A percentile compares a stretch with the other conserved stretches of the same genome.
Conservation (phyloP, 202 grass and related monocot genomes). For the Brachypodium distachyon region DNA sequence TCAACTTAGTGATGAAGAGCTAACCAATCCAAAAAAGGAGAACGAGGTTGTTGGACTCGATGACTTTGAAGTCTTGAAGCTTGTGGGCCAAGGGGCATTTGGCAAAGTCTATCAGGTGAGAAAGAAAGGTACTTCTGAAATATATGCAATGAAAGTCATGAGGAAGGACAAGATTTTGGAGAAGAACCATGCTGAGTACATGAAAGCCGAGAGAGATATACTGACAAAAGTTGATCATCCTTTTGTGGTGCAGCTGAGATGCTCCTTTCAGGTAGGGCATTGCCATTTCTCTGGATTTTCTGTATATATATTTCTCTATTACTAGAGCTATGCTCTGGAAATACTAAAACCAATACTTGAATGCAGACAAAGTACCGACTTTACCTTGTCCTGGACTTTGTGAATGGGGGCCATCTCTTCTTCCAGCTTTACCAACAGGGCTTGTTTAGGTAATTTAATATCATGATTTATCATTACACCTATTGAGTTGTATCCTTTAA, state of each 20-base stretch:
- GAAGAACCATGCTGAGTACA: conserved; percentile 98
- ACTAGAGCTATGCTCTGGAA: background rate
- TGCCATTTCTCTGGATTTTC: conserved; percentile 2
- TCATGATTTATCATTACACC: background rate
- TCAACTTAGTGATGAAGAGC: conserved; percentile 26
- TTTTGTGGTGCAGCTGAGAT: conserved; percentile 95
- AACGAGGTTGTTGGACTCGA: conserved; percentile 65
- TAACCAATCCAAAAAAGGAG: conserved; percentile 33
- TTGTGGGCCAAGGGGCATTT: conserved; percentile 96
- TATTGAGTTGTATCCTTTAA: conserved; percentile 8
- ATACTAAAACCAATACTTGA: background rate
- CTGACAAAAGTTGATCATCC: conserved; percentile 96
- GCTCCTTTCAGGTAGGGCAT: conserved; percentile 80
- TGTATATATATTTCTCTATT: background rate
- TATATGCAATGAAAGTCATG: conserved; percentile 99
- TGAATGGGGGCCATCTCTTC: conserved; percentile 96
- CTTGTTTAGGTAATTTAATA: conserved; percentile 74
- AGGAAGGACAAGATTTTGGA: conserved; percentile 97
- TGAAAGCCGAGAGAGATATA: conserved; percentile 98
- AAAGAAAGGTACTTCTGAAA: conserved; percentile 86
- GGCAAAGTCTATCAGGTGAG: conserved; percentile 98
- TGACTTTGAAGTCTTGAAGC: conserved; percentile 87
- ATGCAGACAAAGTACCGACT: conserved; percentile 91
- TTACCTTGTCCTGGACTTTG: conserved; percentile 91
- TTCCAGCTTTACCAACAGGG: conserved; percentile 98